Evolutionary conservation across 768 basidiomycete species (phyloP).

Genomic region (Sarcodon sp.): DNA sequence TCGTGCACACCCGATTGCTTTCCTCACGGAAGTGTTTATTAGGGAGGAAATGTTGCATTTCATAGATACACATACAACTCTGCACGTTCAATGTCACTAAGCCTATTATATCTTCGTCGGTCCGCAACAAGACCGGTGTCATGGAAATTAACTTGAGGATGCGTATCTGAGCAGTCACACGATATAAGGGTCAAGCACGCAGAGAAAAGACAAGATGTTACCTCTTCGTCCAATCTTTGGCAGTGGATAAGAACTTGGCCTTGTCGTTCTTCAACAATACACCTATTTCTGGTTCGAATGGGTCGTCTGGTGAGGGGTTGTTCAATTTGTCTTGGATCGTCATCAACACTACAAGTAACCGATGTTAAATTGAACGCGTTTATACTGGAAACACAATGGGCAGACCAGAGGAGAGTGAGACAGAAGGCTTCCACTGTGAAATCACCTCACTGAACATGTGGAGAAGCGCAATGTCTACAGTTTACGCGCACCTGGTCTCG

Average conservation of each 20-base stretch:
- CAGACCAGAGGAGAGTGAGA: slow-evolving; percentile 59
- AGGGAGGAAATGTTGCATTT: background rate
- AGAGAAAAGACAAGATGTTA: slow-evolving; percentile 12
- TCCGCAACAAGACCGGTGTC: too few species aligned
- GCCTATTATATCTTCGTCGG: too few species aligned
- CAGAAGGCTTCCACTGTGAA: slow-evolving; percentile 73
- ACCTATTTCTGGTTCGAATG: slow-evolving; percentile 81
- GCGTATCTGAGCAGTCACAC: slow-evolving; percentile 7
- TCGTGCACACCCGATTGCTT: too few species aligned
- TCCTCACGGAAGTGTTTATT: background rate
- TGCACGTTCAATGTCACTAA: too few species aligned
- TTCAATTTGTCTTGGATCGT: slow-evolving; percentile 79
- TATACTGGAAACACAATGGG: background rate
- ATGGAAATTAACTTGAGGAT: background rate
- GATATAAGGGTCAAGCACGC: background rate
- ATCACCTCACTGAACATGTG: background rate
- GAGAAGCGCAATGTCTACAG: background rate
- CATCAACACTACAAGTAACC: slow-evolving; percentile 39
- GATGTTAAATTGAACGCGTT: background rate
- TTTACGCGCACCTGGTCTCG: slow-evolving; percentile 52
- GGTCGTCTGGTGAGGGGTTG: slow-evolving; percentile 81
- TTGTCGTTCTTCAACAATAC: slow-evolving; percentile 75
- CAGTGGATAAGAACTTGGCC: slow-evolving; percentile 57
- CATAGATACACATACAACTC: too few species aligned
- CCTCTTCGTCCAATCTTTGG: slow-evolving; percentile 85